Evolutionary conservation across 2,329 filamentous ascomycete genomes (phyloP).

Genomic region (Cladophialophora immunda): DNA sequence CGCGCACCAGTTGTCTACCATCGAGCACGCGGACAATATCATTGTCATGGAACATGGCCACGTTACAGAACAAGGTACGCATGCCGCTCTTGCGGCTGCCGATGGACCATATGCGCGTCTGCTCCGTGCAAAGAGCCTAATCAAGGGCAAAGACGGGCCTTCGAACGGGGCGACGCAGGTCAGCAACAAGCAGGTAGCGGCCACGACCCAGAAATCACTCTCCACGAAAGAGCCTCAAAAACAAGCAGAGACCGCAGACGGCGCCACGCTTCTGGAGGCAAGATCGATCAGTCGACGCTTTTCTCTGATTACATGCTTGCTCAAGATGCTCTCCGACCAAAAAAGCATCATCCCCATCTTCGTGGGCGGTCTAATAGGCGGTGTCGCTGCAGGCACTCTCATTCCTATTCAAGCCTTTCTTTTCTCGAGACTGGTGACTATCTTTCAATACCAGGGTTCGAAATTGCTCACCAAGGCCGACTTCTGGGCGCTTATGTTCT

Average conservation of each 20-base stretch:
- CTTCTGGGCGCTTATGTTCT: conserved; percentile 59
- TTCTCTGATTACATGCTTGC: conserved; percentile 47
- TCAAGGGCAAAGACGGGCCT: not conserved
- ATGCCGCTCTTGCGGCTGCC: conserved; percentile 72
- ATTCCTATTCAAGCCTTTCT: conserved; percentile 58
- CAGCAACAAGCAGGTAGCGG: not conserved
- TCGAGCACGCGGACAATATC: conserved; percentile 80
- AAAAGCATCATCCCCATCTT: conserved; percentile 49
- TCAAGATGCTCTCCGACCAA: conserved; percentile 47
- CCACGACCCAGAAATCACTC: conserved; percentile 19
- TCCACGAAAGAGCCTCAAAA: conserved; percentile 35
- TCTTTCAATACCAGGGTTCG: conserved; percentile 40
- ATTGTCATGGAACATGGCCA: conserved; percentile 76
- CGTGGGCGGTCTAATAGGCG: conserved; percentile 42
- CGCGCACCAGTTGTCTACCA: conserved; percentile 76
- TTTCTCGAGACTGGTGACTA: conserved; percentile 42
- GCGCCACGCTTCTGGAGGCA: conserved; percentile 34
- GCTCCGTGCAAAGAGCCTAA: conserved; percentile 58
- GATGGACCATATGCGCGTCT: conserved; percentile 68
- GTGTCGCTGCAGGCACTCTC: conserved; percentile 49
- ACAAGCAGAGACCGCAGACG: conserved; percentile 24
- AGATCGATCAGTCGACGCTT: conserved; percentile 37
- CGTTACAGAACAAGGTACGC: conserved; percentile 77
- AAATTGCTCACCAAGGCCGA: conserved; percentile 45
- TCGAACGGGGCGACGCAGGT: not conserved